A percentile compares a stretch with the other conserved stretches of the same genome.
phyloP scores from a whole-genome alignment of 345 rosid genomes.

The Eucalyptus shirleyi region DNA sequence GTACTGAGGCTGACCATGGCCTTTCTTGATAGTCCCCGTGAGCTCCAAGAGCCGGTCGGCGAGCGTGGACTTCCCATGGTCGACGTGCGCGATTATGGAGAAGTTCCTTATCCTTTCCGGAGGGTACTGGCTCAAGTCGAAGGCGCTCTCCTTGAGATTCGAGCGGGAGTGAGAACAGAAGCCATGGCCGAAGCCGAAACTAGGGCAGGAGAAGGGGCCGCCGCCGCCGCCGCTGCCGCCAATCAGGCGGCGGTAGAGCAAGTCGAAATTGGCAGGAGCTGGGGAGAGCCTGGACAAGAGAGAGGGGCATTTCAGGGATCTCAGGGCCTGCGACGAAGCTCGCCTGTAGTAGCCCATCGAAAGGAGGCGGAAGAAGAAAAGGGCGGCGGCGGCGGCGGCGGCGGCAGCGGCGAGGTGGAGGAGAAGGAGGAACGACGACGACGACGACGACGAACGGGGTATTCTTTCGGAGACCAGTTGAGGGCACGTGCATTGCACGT shows the following conservation, averaged over 20 bases:
- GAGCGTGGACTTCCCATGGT: constrained; percentile 91
- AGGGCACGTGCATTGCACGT: background rate
- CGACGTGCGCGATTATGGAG: constrained; percentile 92
- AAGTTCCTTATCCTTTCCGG: constrained; percentile 81
- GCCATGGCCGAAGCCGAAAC: background rate
- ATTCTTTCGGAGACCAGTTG: background rate
- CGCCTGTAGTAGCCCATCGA: background rate
- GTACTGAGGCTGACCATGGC: constrained; percentile 96
- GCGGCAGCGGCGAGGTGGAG: background rate
- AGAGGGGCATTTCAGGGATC: background rate
- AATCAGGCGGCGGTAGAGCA: background rate
- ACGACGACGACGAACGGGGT: background rate
- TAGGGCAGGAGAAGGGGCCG: background rate
- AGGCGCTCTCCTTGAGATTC: background rate
- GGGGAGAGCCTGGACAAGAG: background rate
- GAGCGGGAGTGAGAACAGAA: background rate
- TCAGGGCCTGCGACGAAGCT: background rate
- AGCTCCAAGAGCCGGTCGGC: constrained; percentile 99
- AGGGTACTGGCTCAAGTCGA: constrained; percentile 4
- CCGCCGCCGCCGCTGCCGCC: background rate
- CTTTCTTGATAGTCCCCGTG: constrained; percentile 84
- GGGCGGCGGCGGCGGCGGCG: too few relatives aligned
- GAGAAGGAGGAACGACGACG: background rate
- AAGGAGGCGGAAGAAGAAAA: background rate
- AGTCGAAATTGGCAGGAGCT: background rate